phyloP scores from a whole-genome alignment of 2,329 filamentous ascomycete genomes.

The Akanthomyces lecanii region DNA sequence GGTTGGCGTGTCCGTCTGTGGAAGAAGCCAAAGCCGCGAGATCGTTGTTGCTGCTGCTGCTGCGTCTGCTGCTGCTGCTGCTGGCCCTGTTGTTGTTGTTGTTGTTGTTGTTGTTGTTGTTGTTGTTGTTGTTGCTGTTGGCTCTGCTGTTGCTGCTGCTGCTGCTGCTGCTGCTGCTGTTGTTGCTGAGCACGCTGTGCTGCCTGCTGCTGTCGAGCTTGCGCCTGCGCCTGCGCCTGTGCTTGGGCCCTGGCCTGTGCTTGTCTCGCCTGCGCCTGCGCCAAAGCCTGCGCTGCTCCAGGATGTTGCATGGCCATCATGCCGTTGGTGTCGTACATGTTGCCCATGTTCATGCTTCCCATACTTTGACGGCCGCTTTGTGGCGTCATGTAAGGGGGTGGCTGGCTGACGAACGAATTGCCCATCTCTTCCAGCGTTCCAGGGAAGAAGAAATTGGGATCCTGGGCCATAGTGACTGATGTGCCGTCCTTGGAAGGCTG shows the following conservation, averaged over 20 bases:
- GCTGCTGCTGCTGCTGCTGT: slow-evolving; percentile 24
- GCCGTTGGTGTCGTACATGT: slow-evolving; percentile 41
- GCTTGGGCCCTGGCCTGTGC: slow-evolving; percentile 29
- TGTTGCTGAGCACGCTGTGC: slow-evolving; percentile 22
- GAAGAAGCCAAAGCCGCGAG: slow-evolving; percentile 27
- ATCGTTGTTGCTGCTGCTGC: slow-evolving; percentile 32
- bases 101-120: slow-evolving; percentile 12
- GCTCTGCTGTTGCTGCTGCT: slow-evolving; percentile 22
- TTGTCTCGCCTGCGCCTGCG: slow-evolving; percentile 26
- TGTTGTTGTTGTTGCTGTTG: slow-evolving; percentile 24
- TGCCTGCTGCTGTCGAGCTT: slow-evolving; percentile 20
- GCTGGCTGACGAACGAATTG: slow-evolving; percentile 65
- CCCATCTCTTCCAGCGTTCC: slow-evolving; percentile 62
- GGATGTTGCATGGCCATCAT: slow-evolving; percentile 36
- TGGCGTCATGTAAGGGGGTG: slow-evolving; percentile 68
- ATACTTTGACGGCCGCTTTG: slow-evolving; percentile 37
- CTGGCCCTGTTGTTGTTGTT: slow-evolving; percentile 20
- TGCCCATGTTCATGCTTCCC: slow-evolving; percentile 38
- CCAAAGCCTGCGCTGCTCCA: slow-evolving; percentile 28
- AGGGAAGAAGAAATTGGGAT: slow-evolving; percentile 48
- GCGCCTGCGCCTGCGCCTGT: slow-evolving; percentile 25
- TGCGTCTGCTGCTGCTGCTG: slow-evolving; percentile 26
- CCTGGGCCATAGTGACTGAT: slow-evolving; percentile 30
- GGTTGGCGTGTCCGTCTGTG: slow-evolving; percentile 23
- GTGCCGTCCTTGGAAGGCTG: slow-evolving; percentile 33